Evolutionary conservation across 1,139 yeast species (phyloP).

Genomic region (Magnusiomyces fungicola): DNA sequence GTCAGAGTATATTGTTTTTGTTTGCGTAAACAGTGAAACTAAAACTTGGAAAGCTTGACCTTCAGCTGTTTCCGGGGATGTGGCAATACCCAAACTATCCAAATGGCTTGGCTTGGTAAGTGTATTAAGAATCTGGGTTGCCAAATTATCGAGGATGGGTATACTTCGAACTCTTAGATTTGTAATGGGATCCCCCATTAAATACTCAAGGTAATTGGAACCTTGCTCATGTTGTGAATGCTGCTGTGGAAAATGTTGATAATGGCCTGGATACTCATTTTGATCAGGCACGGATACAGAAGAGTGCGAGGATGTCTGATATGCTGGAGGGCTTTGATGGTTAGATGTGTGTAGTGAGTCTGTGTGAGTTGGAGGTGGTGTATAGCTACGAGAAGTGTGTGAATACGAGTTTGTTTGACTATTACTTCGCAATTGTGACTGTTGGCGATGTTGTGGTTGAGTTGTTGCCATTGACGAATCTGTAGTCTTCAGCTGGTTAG

Average conservation of each 20-base stretch:
- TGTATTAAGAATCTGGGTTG: slow-evolving; percentile 63
- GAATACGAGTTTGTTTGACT: too few relatives aligned
- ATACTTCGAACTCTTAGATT: slow-evolving; percentile 58
- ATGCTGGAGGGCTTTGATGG: too few relatives aligned
- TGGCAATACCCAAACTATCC: slow-evolving; percentile 62
- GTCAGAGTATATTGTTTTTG: slow-evolving; percentile 26
- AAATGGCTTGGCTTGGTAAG: slow-evolving; percentile 68
- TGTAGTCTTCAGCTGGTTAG: slow-evolving; percentile 24
- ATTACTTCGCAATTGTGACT: not conserved
- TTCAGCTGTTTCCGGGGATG: slow-evolving; percentile 63
- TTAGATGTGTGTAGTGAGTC: too few relatives aligned
- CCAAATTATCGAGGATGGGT: slow-evolving; percentile 66
- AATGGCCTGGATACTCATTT: not conserved
- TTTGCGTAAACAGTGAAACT: slow-evolving; percentile 64
- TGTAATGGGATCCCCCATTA: slow-evolving; percentile 19
- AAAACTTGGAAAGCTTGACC: slow-evolving; percentile 70
- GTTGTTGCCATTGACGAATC: slow-evolving; percentile 8
- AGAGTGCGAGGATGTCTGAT: too few relatives aligned
- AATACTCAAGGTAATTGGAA: not conserved
- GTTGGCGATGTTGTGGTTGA: slow-evolving; percentile 1
- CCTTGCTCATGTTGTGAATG: too few relatives aligned
- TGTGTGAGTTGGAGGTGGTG: too few relatives aligned
- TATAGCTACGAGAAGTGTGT: too few relatives aligned
- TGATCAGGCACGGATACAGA: too few relatives aligned
- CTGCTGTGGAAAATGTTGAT: too few relatives aligned